Percentiles rank a stretch among this genome's conserved stretches.
phyloP scores from a whole-genome alignment of 2,329 filamentous ascomycete genomes.

The Microsporum canis region DNA sequence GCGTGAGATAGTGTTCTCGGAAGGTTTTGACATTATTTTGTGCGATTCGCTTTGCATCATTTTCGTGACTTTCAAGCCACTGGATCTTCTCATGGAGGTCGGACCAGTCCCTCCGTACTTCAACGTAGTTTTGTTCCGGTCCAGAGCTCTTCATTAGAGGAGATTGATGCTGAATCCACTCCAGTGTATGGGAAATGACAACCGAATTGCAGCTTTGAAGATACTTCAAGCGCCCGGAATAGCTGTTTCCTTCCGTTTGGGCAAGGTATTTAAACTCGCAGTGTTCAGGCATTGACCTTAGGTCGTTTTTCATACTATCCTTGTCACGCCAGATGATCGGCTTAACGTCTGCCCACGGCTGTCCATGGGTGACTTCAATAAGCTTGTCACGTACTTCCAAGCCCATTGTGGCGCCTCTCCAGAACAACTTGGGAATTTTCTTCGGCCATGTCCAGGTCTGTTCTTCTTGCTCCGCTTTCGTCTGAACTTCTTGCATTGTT shows the following conservation, averaged over 20 bases:
- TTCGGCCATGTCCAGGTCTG: slow-evolving; percentile 21
- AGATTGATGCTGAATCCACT: slow-evolving; percentile 41
- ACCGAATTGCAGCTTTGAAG: slow-evolving; percentile 43
- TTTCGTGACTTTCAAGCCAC: slow-evolving; percentile 34
- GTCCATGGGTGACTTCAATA: slow-evolving; percentile 28
- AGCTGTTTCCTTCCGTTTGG: slow-evolving; percentile 44
- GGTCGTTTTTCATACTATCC: slow-evolving; percentile 12
- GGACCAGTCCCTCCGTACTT: slow-evolving; percentile 44
- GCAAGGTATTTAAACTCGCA: slow-evolving; percentile 45
- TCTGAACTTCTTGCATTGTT: slow-evolving; percentile 34
- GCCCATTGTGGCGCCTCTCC: slow-evolving; percentile 37
- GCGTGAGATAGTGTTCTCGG: slow-evolving; percentile 43
- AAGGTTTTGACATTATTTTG: slow-evolving; percentile 39
- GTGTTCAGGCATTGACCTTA: slow-evolving; percentile 34
- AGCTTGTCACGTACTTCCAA: slow-evolving; percentile 30
- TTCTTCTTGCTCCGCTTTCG: slow-evolving; percentile 29
- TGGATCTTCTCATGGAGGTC: slow-evolving; percentile 40
- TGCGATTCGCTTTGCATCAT: slow-evolving; percentile 40
- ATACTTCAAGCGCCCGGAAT: slow-evolving; percentile 45
- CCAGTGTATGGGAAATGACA: slow-evolving; percentile 38
- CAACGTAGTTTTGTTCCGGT: slow-evolving; percentile 40
- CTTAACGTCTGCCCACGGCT: slow-evolving; percentile 39
- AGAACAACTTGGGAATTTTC: slow-evolving; percentile 27
- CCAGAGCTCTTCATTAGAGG: slow-evolving; percentile 24
- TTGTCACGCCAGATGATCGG: slow-evolving; percentile 33